A percentile compares a stretch with the other conserved stretches of the same genome.
These are phyloP conservation scores for Glarea lozoyensis DNA, from an alignment of 495 filamentous ascomycete species.

Conservation along the genomic window DNA sequence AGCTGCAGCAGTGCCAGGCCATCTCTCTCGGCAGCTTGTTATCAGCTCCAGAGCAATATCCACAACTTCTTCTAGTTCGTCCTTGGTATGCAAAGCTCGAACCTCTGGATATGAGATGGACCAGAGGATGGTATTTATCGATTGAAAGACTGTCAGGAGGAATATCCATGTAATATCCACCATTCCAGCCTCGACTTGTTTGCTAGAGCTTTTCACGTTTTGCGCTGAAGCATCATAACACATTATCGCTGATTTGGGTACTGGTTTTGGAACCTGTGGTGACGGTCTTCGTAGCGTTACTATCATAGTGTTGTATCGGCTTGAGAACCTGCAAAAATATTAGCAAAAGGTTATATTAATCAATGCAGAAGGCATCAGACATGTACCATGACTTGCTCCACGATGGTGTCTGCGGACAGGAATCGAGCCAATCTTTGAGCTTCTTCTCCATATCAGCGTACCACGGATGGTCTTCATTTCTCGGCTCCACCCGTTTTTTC, in stretches of 20 bases:
- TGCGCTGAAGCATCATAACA: conserved; percentile 76
- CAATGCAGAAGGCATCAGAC: background rate
- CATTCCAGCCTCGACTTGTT: conserved; percentile 62
- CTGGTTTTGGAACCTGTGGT: conserved; percentile 81
- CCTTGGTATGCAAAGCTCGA: conserved; percentile 54
- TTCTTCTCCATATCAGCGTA: conserved; percentile 70
- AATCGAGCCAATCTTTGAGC: conserved; percentile 58
- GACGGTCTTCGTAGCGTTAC: conserved; percentile 79
- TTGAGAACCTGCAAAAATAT: conserved; percentile 55
- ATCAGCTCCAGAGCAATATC: conserved; percentile 67
- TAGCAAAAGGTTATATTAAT: conserved; percentile 4
- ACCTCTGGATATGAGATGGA: conserved; percentile 76
- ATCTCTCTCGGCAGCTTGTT: conserved; percentile 63
- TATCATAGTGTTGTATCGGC: conserved; percentile 72
- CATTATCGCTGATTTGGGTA: conserved; percentile 56
- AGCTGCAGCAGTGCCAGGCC: conserved; percentile 84
- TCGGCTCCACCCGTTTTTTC: conserved; percentile 62
- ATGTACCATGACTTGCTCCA: conserved; percentile 46
- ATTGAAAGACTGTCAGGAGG: conserved; percentile 76
- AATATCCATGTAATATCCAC: conserved; percentile 92
- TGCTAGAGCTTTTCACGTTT: conserved; percentile 68
- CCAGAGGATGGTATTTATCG: conserved; percentile 83
- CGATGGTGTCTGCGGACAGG: conserved; percentile 32
- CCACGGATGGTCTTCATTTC: conserved; percentile 74
- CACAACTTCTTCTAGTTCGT: conserved; percentile 64